Evolutionary conservation across 208 protist species (phyloP), one percentile per base, ranked within the genome.

Genomic region (Vickermania spadyakhi): DNA sequence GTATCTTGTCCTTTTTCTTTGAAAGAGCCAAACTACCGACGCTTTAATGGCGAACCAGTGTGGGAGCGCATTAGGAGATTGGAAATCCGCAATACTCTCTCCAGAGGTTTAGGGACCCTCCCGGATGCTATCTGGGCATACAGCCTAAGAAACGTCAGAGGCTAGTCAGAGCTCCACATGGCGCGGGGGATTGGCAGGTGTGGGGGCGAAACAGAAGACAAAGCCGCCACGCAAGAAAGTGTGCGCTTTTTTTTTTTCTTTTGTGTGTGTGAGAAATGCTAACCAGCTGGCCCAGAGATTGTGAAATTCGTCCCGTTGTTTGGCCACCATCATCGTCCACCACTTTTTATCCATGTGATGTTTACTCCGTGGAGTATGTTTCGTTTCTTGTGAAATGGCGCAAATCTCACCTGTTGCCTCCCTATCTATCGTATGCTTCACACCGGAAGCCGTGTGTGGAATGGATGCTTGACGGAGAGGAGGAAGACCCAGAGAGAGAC

Each of bases 291-390:
- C 83, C 2, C 86, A 93, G 64, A 83, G 86, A 31, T n/a, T n/a
- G n/a, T n/a, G n/a, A n/a, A n/a, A n/a, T n/a, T n/a, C n/a, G n/a
- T n/a, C n/a, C n/a, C n/a, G n/a, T n/a, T 82, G 90, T 64, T 79
- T 80, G 11, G 63, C 90, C 29, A 73, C 72, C 60, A 70, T 81
- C 1, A 67, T 93, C 41, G 25, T 90, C 14, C 58, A 27, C 7
- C 31, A 72, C 53, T 78, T 89, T 31, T 90, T 90, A 56, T 83
- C 86, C 66, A 4, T 75, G 78, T 28, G 72, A 70, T 27, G 76
- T 93, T 7, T 93, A 93, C 61, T 71, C 85, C 56, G 68, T 81
- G 18, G 72, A 79, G 2, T 93, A 84, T 52, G 59, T 93, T 49
- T 90, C 83, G 0, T 90, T 86, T 64, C 52, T 93, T 49, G 75